phyloP scores from a whole-genome alignment of 805 yeast genomes.

The Pichia cephalocereana region DNA sequence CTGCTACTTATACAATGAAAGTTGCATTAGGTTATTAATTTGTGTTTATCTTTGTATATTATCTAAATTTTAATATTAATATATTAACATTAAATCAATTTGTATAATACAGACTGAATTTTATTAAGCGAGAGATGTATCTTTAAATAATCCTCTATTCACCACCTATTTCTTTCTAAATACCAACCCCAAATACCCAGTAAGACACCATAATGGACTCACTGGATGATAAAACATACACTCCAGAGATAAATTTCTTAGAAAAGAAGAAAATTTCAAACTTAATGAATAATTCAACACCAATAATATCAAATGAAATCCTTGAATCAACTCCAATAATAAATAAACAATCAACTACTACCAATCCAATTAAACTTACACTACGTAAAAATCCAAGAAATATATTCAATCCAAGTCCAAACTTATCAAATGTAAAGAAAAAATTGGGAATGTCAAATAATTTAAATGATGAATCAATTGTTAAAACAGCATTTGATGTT shows the following conservation, averaged over 20 bases:
- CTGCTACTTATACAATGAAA: slow-evolving; percentile 59
- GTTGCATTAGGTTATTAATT: slow-evolving; percentile 33
- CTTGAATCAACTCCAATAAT: neutral
- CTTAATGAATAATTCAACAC: no score
- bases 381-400: neutral
- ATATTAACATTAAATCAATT: no score
- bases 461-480: slow-evolving; percentile 7
- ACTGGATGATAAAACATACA: neutral
- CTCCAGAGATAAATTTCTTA: no score
- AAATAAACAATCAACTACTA: neutral
- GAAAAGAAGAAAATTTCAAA: no score
- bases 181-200: no score
- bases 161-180: no score
- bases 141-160: no score
- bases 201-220: neutral
- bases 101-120: no score
- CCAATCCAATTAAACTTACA: neutral
- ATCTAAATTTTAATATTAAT: no score
- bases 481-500: slow-evolving; percentile 23
- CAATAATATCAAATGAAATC: no score
- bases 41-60: neutral
- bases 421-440: slow-evolving; percentile 2
- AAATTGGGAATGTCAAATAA: neutral
- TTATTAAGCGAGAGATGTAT: no score
- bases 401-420: slow-evolving; percentile 13